Base-by-base conservation (phyloP, 2,329 filamentous ascomycete genomes). In the Cryphonectria carpinicola region DNA sequence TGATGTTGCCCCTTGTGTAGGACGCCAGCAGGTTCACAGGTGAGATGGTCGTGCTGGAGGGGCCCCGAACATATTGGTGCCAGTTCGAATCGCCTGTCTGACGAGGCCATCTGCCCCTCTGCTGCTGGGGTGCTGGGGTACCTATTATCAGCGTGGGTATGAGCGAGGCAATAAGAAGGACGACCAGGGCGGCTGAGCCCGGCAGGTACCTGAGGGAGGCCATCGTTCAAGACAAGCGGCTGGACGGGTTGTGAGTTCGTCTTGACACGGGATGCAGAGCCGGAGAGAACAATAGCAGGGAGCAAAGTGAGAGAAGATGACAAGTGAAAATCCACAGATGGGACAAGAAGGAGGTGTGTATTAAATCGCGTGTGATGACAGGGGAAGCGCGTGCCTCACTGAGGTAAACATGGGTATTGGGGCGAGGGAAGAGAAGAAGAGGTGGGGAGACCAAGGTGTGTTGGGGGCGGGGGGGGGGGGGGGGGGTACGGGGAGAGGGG, bases 1-100 rank as follows among this genome's bases (percentile, higher is more conserved):
- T 77, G 35, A 85, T 79, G 56, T 80, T 77, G 25, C 83, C 84
- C 11, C 71, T 71, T 0, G 79, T 81, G 58, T 81, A 75, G 5
- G 76, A 72, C 8, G 43, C 61, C 35, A 73, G 32, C 67, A 35
- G n/a, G 1, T 39, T 22, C 13, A 58, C 60, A 22, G 73, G 73
- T 11, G 56, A 65, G 43, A 74, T 61, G 4, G 32, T 70, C 22
- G 32, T 39, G 43, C 54, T 70, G 49, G 66, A 65, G 1, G 73
- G 72, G 13, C 66, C 72, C 49, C 70, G 69, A 35, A 73, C 62
- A 60, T 74, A 74, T 52, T 72, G 67, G n/a, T 68, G 67, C 73
- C 73, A 74, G 37, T 25, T 72, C 14, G 32, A 25, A 22, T 60
- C 22, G 37, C 66, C 63, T 11, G 25, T 17, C n/a, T 64, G 43